Percentiles rank a stretch among this genome's conserved stretches.
Conservation (phyloP, 2,329 filamentous ascomycete genomes). For the Hirsutella rhossiliensis region DNA sequence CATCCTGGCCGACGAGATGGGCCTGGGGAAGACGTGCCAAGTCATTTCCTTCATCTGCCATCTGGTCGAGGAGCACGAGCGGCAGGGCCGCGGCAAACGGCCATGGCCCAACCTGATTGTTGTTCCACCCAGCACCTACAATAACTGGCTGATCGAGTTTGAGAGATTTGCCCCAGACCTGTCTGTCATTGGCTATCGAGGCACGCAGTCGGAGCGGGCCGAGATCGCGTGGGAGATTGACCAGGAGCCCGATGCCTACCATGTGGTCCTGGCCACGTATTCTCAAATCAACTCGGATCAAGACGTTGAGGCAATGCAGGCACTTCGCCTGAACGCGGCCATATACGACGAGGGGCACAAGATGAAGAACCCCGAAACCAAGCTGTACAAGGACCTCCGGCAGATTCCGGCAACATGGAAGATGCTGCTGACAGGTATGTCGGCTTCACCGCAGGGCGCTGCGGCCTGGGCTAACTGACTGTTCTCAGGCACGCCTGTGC, state of each 20-base stretch:
- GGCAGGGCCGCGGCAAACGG: conserved; percentile 15
- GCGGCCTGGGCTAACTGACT: conserved; percentile 7
- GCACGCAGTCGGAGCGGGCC: conserved; percentile 53
- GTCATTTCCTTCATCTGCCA: conserved; percentile 87
- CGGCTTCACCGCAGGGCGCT: not conserved
- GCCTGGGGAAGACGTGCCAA: conserved; percentile 89
- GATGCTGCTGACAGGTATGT: conserved; percentile 51
- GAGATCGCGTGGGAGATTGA: conserved; percentile 55
- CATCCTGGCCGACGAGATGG: conserved; percentile 97
- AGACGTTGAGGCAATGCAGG: conserved; percentile 38
- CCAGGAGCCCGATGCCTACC: conserved; percentile 51
- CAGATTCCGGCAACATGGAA: conserved; percentile 72
- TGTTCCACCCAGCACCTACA: conserved; percentile 84
- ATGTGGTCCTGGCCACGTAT: conserved; percentile 48
- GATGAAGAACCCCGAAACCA: conserved; percentile 77
- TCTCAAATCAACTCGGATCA: conserved; percentile 42
- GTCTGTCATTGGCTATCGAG: conserved; percentile 58
- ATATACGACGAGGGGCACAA: conserved; percentile 94
- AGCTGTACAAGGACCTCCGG: conserved; percentile 68
- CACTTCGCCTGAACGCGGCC: conserved; percentile 37
- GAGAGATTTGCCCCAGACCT: conserved; percentile 71
- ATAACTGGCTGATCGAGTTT: conserved; percentile 94
- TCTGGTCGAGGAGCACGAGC: conserved; percentile 52
- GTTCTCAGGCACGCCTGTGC: conserved; percentile 74
- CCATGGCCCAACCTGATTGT: conserved; percentile 71